Percentiles rank a stretch among this genome's conserved stretches.
Conservation (phyloP, 176 grass and related monocot genomes). For the Carex parvula region DNA sequence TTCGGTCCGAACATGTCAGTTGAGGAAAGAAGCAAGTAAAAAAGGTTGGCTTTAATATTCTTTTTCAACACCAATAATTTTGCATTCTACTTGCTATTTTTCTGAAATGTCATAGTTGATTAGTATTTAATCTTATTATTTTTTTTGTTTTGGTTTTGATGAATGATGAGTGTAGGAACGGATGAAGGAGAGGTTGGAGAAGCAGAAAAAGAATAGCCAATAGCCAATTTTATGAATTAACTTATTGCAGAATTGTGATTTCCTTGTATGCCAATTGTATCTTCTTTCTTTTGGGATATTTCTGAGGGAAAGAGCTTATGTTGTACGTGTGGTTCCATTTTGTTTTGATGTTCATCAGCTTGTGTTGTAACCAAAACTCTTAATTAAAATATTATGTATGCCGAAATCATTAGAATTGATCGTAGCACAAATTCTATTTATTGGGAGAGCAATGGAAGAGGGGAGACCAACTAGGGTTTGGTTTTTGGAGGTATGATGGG, state of each 20-base stretch:
- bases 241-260: conserved; percentile 1
- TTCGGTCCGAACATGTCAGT: conserved; percentile 4
- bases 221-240: neutral
- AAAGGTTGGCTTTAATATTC: neutral
- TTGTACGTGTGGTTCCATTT: no score
- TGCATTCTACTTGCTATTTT: neutral
- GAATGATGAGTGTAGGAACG: neutral
- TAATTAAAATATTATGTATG: neutral
- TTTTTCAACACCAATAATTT: neutral
- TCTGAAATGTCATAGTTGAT: neutral
- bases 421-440: no score
- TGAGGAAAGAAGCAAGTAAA: conserved; percentile 11
- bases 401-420: no score
- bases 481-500: no score
- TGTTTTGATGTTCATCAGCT: neutral
- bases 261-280: neutral
- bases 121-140: neutral
- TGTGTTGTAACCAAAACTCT: conserved; percentile 10
- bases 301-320: neutral
- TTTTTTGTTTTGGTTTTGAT: neutral
- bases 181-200: conserved; percentile 1
- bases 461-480: no score
- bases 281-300: neutral
- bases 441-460: no score
- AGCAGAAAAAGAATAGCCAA: neutral